Percentiles rank a stretch among this genome's conserved stretches.
phyloP scores from a whole-genome alignment of 1,139 yeast species.

The Debaryomyces singareniensis region DNA sequence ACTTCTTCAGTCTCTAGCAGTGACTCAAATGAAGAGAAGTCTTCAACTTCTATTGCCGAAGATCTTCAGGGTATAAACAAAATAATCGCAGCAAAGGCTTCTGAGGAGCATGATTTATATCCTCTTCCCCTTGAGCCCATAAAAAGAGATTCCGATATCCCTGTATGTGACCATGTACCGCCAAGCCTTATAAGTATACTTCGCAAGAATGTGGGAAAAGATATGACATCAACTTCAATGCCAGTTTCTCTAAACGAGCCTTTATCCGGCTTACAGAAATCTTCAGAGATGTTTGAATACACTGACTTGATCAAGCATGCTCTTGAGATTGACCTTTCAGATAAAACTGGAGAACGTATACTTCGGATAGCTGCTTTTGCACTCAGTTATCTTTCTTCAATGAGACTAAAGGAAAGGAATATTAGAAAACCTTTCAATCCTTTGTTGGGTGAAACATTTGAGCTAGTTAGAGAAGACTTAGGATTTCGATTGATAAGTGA shows the following conservation, averaged over 20 bases:
- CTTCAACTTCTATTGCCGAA: conserved; percentile 8
- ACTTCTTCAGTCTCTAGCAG: not conserved
- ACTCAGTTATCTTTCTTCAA: conserved; percentile 61
- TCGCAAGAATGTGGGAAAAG: conserved; percentile 90
- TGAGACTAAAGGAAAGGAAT: conserved; percentile 69
- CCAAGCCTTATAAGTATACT: conserved; percentile 76
- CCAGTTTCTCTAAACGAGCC: conserved; percentile 96
- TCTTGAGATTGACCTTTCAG: conserved; percentile 29
- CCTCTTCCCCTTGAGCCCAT: conserved; percentile 59
- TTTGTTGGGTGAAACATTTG: conserved; percentile 80
- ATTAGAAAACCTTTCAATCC: conserved; percentile 91
- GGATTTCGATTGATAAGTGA: conserved; percentile 69
- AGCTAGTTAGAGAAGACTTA: conserved; percentile 70
- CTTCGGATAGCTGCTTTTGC: conserved; percentile 79
- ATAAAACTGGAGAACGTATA: conserved; percentile 50
- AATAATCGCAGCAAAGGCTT: conserved; percentile 3
- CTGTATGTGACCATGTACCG: conserved; percentile 58
- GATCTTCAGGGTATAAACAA: conserved; percentile 3
- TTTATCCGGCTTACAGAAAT: conserved; percentile 68
- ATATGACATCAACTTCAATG: conserved; percentile 79
- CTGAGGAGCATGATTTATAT: conserved; percentile 37
- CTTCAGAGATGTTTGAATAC: conserved; percentile 77
- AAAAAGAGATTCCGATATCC: conserved; percentile 55
- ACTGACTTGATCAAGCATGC: conserved; percentile 62
- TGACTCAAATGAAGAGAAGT: conserved; percentile 6